Evolutionary conservation across 2,329 filamentous ascomycete genomes (phyloP).

Genomic region (Epichloe glyceriae): DNA sequence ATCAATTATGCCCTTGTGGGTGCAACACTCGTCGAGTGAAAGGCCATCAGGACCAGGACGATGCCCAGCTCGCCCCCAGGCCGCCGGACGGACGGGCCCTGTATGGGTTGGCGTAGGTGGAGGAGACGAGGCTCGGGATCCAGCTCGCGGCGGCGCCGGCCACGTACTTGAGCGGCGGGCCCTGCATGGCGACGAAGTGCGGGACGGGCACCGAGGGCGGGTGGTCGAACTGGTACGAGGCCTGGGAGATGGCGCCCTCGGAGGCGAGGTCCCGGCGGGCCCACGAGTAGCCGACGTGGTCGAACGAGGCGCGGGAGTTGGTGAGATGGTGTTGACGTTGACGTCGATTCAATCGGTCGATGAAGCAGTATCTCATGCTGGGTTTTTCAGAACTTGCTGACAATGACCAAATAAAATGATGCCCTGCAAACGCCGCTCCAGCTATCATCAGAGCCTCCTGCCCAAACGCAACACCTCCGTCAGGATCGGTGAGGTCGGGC

Average conservation of each 20-base stretch:
- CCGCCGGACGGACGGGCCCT: conserved; percentile 15
- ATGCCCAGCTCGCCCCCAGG: conserved; percentile 26
- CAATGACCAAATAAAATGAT: too few species aligned
- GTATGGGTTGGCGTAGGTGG: conserved; percentile 13
- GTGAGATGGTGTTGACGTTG: too few species aligned
- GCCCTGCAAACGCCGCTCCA: background rate
- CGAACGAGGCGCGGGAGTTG: conserved; percentile 8
- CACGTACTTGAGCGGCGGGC: too few species aligned
- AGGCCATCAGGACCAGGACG: conserved; percentile 28
- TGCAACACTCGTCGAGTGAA: too few species aligned
- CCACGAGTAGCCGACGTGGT: conserved; percentile 12
- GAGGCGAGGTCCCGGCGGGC: background rate
- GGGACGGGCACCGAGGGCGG: too few species aligned
- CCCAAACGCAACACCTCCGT: conserved; percentile 10
- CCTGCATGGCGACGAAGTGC: too few species aligned
- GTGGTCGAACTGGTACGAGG: too few species aligned
- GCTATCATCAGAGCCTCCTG: conserved; percentile 1
- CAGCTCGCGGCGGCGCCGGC: conserved; percentile 21
- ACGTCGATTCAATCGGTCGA: background rate
- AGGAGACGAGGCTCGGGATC: conserved; percentile 25
- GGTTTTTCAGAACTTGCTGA: too few species aligned
- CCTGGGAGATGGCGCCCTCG: conserved; percentile 5
- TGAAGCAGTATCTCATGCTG: background rate
- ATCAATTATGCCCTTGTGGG: too few species aligned
- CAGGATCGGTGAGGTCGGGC: conserved; percentile 12